phyloP scores from a whole-genome alignment of 352 stramenopile species.

The Globisporangium nodosum region DNA sequence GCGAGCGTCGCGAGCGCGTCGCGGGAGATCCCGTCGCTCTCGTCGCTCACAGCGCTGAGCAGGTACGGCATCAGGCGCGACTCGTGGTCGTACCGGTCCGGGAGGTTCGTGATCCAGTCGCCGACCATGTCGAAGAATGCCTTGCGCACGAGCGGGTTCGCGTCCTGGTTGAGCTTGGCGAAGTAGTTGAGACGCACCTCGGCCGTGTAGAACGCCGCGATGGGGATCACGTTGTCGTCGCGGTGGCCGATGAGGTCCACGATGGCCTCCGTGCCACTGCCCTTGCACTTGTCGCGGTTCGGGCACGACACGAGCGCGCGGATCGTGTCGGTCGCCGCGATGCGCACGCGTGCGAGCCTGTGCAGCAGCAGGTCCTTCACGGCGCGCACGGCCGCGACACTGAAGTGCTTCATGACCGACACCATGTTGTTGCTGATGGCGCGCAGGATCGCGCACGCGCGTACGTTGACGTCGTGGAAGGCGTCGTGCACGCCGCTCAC shows the following conservation, averaged over 20 bases:
- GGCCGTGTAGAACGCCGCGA: conserved; percentile 91
- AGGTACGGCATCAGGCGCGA: conserved; percentile 93
- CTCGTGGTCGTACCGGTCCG: conserved; percentile 93
- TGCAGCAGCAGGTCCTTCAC: conserved; percentile 84
- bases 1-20: conserved; percentile 76
- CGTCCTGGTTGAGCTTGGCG: conserved; percentile 88
- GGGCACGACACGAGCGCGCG: conserved; percentile 76
- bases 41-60: conserved; percentile 85
- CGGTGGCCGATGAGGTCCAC: conserved; percentile 91
- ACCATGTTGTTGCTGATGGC: conserved; percentile 69
- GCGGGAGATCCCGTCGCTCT: conserved; percentile 31
- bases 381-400: conserved; percentile 80
- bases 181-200: conserved; percentile 92
- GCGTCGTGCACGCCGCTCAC: conserved; percentile 78
- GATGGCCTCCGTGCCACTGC: conserved; percentile 93
- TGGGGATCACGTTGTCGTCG: conserved; percentile 94
- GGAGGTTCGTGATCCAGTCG: conserved; percentile 88
- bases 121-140: conserved; percentile 86
- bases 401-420: conserved; percentile 93
- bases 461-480: conserved; percentile 85
- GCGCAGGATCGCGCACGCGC: conserved; percentile 44
- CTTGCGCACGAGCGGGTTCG: conserved; percentile 68
- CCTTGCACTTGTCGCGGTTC: conserved; percentile 89
- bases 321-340: conserved; percentile 82
- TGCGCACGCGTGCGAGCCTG: conserved; percentile 85